phyloP scores from a whole-genome alignment of 169 alveolate species.

The Eimeria sp. region DNA sequence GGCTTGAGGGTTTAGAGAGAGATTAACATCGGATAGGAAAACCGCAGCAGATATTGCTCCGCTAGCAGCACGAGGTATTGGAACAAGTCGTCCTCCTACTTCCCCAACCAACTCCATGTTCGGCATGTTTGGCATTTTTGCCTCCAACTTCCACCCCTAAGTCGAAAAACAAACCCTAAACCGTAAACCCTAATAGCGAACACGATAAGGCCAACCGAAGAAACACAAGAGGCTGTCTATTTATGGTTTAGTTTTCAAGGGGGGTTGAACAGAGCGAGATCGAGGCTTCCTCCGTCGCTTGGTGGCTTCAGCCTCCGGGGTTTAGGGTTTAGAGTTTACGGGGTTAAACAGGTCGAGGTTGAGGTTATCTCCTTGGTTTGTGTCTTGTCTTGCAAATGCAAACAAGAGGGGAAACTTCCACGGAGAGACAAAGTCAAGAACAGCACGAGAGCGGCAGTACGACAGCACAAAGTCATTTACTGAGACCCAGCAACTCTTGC shows the following conservation, averaged over 20 bases:
- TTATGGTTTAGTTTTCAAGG: neutral
- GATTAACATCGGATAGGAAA: constrained; percentile 25
- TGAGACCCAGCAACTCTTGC: constrained; percentile 39
- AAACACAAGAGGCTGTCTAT: neutral
- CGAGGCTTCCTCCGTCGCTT: neutral
- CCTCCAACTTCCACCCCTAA: neutral
- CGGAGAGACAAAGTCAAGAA: constrained; percentile 23
- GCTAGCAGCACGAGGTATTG: neutral
- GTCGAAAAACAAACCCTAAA: constrained; percentile 14
- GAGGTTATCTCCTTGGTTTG: neutral
- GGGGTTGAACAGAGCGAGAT: neutral
- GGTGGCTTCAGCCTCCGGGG: neutral
- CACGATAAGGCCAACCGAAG: neutral
- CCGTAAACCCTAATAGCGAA: neutral
- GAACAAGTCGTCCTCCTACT: constrained; percentile 24
- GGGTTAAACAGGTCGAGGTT: neutral
- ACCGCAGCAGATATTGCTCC: neutral
- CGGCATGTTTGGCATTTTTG: neutral
- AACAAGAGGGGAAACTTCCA: constrained; percentile 60
- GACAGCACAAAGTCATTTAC: constrained; percentile 68
- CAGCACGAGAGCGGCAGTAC: constrained; percentile 11
- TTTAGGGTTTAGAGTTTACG: constrained; percentile 56
- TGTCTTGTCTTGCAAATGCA: constrained; percentile 39
- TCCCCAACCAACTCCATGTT: constrained; percentile 8
- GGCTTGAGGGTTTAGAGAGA: constrained; percentile 35